These are phyloP conservation scores for Gloeophyllum trabeum DNA, from an alignment of 768 basidiomycete genomes.

Conservation along the genomic window DNA sequence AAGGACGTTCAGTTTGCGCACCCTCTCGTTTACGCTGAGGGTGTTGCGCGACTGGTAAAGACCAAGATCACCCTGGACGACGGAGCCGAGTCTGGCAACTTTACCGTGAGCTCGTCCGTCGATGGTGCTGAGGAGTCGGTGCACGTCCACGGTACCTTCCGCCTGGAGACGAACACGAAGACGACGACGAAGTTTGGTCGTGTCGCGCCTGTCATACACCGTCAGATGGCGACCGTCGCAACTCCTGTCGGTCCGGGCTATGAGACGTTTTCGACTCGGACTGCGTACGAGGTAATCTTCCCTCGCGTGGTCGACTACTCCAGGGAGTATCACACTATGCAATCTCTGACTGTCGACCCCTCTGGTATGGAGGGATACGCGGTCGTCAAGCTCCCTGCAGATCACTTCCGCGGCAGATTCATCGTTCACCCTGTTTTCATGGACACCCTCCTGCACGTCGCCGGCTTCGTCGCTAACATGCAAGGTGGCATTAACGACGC, in stretches of 20 bases:
- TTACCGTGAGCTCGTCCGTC: constrained; percentile 33
- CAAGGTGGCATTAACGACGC: constrained; percentile 37
- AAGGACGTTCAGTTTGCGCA: constrained; percentile 35
- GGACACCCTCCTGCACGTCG: constrained; percentile 57
- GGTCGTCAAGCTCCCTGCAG: constrained; percentile 27
- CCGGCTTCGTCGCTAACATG: constrained; percentile 61
- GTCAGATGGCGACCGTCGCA: constrained; percentile 17
- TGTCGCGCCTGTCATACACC: constrained; percentile 21
- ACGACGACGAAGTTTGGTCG: constrained; percentile 26
- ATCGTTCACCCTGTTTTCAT: constrained; percentile 45
- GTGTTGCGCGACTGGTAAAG: constrained; percentile 21
- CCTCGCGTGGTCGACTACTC: constrained; percentile 59
- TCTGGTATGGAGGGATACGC: constrained; percentile 43
- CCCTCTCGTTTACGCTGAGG: constrained; percentile 37
- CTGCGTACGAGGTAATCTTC: constrained; percentile 56
- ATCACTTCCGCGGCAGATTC: constrained; percentile 21
- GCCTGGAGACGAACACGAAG: constrained; percentile 20
- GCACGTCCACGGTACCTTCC: constrained; percentile 37
- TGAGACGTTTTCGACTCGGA: constrained; percentile 44
- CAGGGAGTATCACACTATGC: constrained; percentile 44
- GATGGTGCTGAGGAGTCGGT: constrained; percentile 18
- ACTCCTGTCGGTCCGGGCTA: constrained; percentile 10
- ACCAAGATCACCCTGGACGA: constrained; percentile 27
- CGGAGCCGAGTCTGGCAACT: constrained; percentile 25
- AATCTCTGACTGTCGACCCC: constrained; percentile 35